phyloP scores from a whole-genome alignment of 768 basidiomycete species.

The Polyporus arcularius region DNA sequence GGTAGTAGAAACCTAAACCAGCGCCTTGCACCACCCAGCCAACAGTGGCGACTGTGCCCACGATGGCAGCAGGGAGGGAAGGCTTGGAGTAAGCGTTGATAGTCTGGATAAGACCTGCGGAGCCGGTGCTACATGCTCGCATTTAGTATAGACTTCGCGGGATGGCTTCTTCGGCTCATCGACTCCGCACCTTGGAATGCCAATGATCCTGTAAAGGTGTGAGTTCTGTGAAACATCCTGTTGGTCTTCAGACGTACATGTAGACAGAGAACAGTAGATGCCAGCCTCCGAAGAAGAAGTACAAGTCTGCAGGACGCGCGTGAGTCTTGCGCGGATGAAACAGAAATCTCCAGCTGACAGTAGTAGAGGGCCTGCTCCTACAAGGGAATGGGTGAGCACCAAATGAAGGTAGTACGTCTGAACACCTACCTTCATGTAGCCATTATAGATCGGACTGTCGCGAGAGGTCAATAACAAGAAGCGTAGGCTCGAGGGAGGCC shows the following conservation, averaged over 20 bases:
- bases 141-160: neutral
- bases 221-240: neutral
- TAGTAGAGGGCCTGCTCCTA: conserved; percentile 94
- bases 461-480: neutral
- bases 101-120: conserved; percentile 92
- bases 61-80: conserved; percentile 76
- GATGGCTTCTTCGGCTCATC: neutral
- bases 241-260: conserved; percentile 53
- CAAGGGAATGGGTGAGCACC: conserved; percentile 27
- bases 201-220: conserved; percentile 71
- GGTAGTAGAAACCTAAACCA: conserved; percentile 80
- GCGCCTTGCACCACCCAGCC: conserved; percentile 89
- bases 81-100: conserved; percentile 76
- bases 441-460: conserved; percentile 90
- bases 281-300: conserved; percentile 96
- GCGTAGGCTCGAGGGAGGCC: neutral
- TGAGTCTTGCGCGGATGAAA: conserved; percentile 23
- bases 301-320: conserved; percentile 85
- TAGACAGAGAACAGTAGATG: conserved; percentile 92
- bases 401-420: conserved; percentile 8
- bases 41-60: conserved; percentile 77
- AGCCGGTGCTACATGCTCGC: conserved; percentile 69
- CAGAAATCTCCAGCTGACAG: conserved; percentile 53
- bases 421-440: conserved; percentile 84
- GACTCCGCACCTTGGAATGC: conserved; percentile 71